Percentiles rank a stretch among this genome's conserved stretches.
Conservation (phyloP, 1,139 yeast species). For the Torulaspora globosa region DNA sequence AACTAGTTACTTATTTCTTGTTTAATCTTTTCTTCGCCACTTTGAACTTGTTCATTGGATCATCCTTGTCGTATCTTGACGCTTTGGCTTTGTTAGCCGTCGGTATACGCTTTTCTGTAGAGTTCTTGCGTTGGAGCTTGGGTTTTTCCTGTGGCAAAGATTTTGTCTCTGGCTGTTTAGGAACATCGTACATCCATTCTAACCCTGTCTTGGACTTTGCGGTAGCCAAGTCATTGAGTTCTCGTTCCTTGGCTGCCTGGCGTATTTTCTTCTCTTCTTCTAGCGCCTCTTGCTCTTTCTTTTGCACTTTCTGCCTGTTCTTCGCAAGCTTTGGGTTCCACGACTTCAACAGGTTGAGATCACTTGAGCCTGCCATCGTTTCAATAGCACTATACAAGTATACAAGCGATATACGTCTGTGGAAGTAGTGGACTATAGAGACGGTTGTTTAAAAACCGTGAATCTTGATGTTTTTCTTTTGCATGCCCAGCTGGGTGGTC, state of each 20-base stretch:
- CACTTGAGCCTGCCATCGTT: constrained; percentile 58
- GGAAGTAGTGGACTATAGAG: neutral
- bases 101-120: constrained; percentile 5
- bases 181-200: constrained; percentile 82
- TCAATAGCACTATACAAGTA: neutral
- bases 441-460: constrained; percentile 73
- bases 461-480: constrained; percentile 94
- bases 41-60: constrained; percentile 28
- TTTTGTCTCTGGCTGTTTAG: constrained; percentile 40
- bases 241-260: constrained; percentile 61
- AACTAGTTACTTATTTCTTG: constrained; percentile 16
- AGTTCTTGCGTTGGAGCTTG: constrained; percentile 23
- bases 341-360: constrained; percentile 83
- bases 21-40: constrained; percentile 15
- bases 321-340: constrained; percentile 91
- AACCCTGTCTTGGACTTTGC: constrained; percentile 50
- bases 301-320: constrained; percentile 85
- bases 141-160: constrained; percentile 38
- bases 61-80: constrained; percentile 20
- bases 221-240: constrained; percentile 49
- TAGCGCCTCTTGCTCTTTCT: constrained; percentile 71
- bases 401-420: no score
- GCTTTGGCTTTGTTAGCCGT: constrained; percentile 4
- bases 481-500: constrained; percentile 79
- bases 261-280: constrained; percentile 65